A percentile compares a stretch with the other conserved stretches of the same genome.
Evolutionary conservation across 805 yeast species (phyloP).

Genomic region (Teunomyces panamensis): DNA sequence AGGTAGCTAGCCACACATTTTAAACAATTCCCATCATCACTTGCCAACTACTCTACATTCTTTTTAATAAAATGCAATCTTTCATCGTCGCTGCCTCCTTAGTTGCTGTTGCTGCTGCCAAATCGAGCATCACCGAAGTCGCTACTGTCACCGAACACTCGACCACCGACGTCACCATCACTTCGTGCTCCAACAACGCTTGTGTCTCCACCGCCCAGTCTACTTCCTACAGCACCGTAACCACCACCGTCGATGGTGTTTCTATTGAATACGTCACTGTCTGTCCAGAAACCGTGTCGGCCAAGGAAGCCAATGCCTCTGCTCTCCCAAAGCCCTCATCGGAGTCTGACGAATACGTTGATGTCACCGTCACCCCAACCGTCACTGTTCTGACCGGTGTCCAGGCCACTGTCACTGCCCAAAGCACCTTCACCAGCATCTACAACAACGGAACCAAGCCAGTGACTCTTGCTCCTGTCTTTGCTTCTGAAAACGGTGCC

Average conservation of each 20-base stretch:
- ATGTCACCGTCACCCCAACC: slow-evolving; percentile 50
- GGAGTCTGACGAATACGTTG: slow-evolving; percentile 42
- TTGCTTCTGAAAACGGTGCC: slow-evolving; percentile 31
- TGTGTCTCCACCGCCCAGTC: slow-evolving; percentile 16
- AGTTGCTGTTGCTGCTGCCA: slow-evolving; percentile 16
- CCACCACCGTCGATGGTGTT: slow-evolving; percentile 32
- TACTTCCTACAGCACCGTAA: slow-evolving; percentile 16
- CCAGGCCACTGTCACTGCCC: slow-evolving; percentile 39
- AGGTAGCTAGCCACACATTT: too few species aligned
- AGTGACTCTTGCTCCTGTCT: slow-evolving; percentile 21
- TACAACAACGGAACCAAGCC: slow-evolving; percentile 17
- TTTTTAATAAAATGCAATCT: slow-evolving; percentile 19
- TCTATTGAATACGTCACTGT: slow-evolving; percentile 36
- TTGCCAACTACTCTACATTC: slow-evolving; percentile 8
- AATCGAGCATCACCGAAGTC: slow-evolving; percentile 12
- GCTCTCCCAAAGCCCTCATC: slow-evolving; percentile 13
- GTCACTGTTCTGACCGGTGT: slow-evolving; percentile 46
- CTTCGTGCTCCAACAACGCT: slow-evolving; percentile 20
- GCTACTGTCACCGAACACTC: slow-evolving; percentile 15
- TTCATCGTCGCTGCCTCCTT: slow-evolving; percentile 19
- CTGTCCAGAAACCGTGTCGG: slow-evolving; percentile 26
- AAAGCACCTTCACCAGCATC: slow-evolving; percentile 37
- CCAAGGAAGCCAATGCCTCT: slow-evolving; percentile 10
- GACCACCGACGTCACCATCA: slow-evolving; percentile 24
- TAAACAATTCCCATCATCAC: background rate